phyloP scores from a whole-genome alignment of 2,329 filamentous ascomycete genomes.

The Fusarium veterinarium region DNA sequence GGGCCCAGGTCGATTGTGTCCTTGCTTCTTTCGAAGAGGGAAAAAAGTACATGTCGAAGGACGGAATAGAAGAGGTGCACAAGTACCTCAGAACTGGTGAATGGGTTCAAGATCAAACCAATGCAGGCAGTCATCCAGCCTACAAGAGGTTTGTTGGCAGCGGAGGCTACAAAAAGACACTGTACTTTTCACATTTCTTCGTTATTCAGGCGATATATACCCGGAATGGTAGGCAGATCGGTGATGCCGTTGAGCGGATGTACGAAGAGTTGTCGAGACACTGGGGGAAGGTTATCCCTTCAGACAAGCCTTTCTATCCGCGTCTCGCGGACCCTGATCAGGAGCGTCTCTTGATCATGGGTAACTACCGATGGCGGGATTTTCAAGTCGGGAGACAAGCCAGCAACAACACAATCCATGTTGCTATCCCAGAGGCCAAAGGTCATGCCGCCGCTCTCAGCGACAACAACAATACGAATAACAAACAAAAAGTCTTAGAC shows the following conservation, averaged over 20 bases:
- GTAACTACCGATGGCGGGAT: not conserved
- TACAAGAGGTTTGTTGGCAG: not conserved
- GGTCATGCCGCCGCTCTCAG: too few species aligned
- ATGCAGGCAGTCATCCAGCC: not conserved
- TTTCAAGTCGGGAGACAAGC: too few species aligned
- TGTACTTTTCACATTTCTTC: not conserved
- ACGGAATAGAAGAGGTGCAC: accelerated
- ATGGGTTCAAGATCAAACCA: not conserved
- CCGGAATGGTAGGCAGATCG: too few species aligned
- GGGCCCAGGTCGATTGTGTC: accelerated
- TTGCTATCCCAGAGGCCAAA: too few species aligned
- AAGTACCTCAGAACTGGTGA: not conserved
- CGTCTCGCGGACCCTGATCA: not conserved
- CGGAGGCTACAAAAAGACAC: too few species aligned
- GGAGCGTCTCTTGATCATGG: not conserved
- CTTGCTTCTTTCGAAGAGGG: not conserved
- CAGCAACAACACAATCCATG: too few species aligned
- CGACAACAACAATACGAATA: too few species aligned
- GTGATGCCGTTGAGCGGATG: too few species aligned
- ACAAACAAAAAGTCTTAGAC: too few species aligned
- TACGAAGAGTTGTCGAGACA: not conserved
- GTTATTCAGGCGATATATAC: not conserved
- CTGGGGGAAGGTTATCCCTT: accelerated
- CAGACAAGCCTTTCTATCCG: accelerated
- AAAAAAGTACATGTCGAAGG: accelerated